Evolutionary conservation across 1,139 yeast species (phyloP), one percentile per base, ranked within the genome.

Genomic region (Debaryomyces udenii): DNA sequence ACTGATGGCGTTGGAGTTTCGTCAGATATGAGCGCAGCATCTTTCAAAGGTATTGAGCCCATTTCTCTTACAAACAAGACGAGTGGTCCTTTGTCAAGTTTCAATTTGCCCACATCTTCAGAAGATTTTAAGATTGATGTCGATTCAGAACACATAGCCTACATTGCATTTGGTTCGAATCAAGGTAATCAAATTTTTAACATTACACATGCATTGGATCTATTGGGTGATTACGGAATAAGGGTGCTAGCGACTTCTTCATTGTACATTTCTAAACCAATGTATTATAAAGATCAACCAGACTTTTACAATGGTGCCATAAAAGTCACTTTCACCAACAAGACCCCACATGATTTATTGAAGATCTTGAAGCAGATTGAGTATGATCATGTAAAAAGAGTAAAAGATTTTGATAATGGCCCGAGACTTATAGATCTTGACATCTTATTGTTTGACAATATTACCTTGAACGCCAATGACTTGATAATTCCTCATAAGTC

Each of bases 1-100:
- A 89, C 97, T 0, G 83, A 84, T 35, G 95, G 94, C 13, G 98
- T 95, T 10, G 98, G 97, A 7, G 96, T 93, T 2, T 77, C 83
- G 42, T 78, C 86, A 13, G 67, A 68, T 1, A 74, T 91, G 61
- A 63, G 70, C 0, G 56, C 64, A 2, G 58, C 55, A 4, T 72
- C 68, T 6, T 66, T 75, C 36, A 46, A 47, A 24, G 64, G 49
- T 5, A 45, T 52, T 14, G 56, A 56, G 7, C 64, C 67, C 7
- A 52, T 67, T 9, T 14, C 22, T 10, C 50, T 50, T 3, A 24
- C 53, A 2, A 35, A 22, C 3, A 34, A 28, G 5, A 26, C 38
- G 6, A 7, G 33, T 10, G 7, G 23, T n/a, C 4, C 27, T 3
- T 9, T 20, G 46, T 11, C 31, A n/a, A 11, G 5, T 10, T 72